Conservation (phyloP, 2,329 filamentous ascomycete species). For the Fusarium sp. region DNA sequence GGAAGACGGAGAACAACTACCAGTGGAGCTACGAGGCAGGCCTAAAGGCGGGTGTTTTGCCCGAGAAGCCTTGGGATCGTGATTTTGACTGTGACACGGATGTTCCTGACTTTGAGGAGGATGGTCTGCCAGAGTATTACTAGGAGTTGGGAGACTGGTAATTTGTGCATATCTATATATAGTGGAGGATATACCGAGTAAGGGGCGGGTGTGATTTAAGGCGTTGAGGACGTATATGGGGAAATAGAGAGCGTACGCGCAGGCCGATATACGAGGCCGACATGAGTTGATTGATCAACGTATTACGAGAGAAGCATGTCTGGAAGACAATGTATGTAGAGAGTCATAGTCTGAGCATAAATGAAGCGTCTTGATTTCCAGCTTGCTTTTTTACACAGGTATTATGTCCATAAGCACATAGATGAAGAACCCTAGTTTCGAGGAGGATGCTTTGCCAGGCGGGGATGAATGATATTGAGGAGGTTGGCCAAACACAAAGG, state of each 20-base stretch:
- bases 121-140: constrained; percentile 60
- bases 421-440: background rate
- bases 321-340: background rate
- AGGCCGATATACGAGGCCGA: constrained; percentile 19
- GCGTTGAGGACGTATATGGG: constrained; percentile 13
- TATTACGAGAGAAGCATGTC: background rate
- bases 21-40: constrained; percentile 95
- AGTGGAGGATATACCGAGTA: constrained; percentile 14
- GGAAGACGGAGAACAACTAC: constrained; percentile 83
- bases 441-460: background rate
- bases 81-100: constrained; percentile 71
- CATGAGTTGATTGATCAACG: constrained; percentile 14
- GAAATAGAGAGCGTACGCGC: constrained; percentile 13
- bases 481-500: background rate
- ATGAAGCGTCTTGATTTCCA: background rate
- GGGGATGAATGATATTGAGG: too few relatives aligned
- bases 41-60: constrained; percentile 78
- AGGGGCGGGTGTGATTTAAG: constrained; percentile 2
- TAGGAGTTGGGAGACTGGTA: constrained; percentile 25
- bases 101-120: constrained; percentile 61
- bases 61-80: constrained; percentile 73
- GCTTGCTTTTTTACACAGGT: background rate
- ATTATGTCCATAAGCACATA: background rate
- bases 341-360: background rate
- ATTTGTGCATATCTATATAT: background rate